These are phyloP conservation scores for Pseudocercospora vitis DNA, from an alignment of 2,329 filamentous ascomycete species.

Conservation along the genomic window DNA sequence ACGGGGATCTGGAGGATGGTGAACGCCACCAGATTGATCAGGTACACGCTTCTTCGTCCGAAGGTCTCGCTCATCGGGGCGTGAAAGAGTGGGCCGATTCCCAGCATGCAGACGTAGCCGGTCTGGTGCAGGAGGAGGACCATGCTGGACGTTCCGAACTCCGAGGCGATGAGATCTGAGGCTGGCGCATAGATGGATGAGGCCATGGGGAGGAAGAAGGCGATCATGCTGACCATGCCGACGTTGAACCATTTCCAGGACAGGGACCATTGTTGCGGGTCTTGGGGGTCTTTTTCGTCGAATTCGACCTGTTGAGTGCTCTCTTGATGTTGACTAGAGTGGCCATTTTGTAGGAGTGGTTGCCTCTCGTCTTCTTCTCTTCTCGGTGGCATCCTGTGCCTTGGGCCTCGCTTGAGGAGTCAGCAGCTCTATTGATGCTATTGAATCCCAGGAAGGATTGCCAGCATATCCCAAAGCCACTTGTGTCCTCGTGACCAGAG, in stretches of 20 bases:
- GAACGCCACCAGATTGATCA: slow-evolving; percentile 47
- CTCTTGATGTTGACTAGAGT: not conserved
- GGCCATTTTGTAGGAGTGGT: slow-evolving; percentile 4
- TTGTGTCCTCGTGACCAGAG: too few relatives aligned
- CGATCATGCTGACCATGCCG: slow-evolving; percentile 13
- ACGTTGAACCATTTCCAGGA: slow-evolving; percentile 16
- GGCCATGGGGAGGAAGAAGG: slow-evolving; percentile 22
- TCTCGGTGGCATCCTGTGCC: too few relatives aligned
- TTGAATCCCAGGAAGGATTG: too few relatives aligned
- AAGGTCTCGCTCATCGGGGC: slow-evolving; percentile 51
- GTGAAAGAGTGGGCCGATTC: slow-evolving; percentile 48
- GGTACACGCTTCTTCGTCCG: slow-evolving; percentile 46
- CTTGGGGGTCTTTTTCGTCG: slow-evolving; percentile 13
- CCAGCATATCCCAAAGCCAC: too few relatives aligned
- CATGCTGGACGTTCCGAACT: slow-evolving; percentile 42
- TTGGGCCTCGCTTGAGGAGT: too few relatives aligned
- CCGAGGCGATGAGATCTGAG: slow-evolving; percentile 41
- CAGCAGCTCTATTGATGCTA: too few relatives aligned
- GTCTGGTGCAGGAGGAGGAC: slow-evolving; percentile 50
- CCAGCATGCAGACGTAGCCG: slow-evolving; percentile 51
- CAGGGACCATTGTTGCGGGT: slow-evolving; percentile 18
- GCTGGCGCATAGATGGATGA: slow-evolving; percentile 21
- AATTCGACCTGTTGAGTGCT: slow-evolving; percentile 18
- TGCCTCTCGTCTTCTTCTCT: slow-evolving; percentile 10
- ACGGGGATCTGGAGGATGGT: slow-evolving; percentile 48